Conservation (phyloP, 2,329 filamentous ascomycete species). For the Fusarium sp. region DNA sequence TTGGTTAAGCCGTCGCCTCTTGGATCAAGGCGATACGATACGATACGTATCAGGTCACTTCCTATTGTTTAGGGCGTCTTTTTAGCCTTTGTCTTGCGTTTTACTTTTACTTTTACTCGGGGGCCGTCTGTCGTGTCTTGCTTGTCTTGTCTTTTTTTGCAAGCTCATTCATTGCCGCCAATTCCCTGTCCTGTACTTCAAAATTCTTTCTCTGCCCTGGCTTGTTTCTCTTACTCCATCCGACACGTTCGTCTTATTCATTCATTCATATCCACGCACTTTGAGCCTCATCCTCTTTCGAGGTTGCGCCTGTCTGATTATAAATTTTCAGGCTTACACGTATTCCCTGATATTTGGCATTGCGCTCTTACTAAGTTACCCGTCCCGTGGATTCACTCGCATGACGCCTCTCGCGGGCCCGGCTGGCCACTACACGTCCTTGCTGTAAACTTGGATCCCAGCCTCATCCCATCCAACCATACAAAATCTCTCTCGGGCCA, state of each 20-base stretch:
- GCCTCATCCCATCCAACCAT: constrained; percentile 23
- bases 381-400: constrained; percentile 36
- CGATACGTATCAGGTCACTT: neutral
- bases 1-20: constrained; percentile 4
- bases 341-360: constrained; percentile 23
- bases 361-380: constrained; percentile 21
- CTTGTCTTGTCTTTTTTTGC: constrained; percentile 22
- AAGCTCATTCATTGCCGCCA: constrained; percentile 32
- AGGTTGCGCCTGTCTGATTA: constrained; percentile 9
- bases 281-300: constrained; percentile 31
- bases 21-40: neutral
- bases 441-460: constrained; percentile 41
- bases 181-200: constrained; percentile 42
- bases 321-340: constrained; percentile 4
- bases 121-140: constrained; percentile 1
- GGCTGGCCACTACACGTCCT: constrained; percentile 44
- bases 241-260: constrained; percentile 42
- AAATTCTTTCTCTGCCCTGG: constrained; percentile 45
- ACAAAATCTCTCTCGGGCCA: neutral
- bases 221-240: constrained; percentile 43
- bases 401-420: constrained; percentile 41
- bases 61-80: constrained; percentile 6
- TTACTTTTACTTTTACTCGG: constrained; percentile 9
- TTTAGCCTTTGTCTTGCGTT: constrained; percentile 21
- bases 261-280: constrained; percentile 35